Conservation (phyloP, 2,329 filamentous ascomycete genomes). For the Ophiognomonia clavigignenti-juglandacearum region DNA sequence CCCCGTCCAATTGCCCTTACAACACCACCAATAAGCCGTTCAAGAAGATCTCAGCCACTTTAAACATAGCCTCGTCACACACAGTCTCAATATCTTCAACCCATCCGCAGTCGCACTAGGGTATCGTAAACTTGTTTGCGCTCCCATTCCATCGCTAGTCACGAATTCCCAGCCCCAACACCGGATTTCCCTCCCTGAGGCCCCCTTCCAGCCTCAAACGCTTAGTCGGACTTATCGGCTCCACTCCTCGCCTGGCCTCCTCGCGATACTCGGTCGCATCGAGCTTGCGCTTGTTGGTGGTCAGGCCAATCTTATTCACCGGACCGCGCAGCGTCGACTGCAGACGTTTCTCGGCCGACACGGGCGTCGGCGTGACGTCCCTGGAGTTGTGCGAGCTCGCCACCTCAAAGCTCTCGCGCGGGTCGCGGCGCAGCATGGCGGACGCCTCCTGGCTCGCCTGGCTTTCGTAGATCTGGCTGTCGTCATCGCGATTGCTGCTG, state of each 20-base stretch:
- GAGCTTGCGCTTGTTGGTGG: conserved; percentile 45
- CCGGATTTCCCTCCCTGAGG: conserved; percentile 31
- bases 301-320: conserved; percentile 34
- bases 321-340: conserved; percentile 48
- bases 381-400: conserved; percentile 37
- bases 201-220: conserved; percentile 41
- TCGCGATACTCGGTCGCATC: conserved; percentile 21
- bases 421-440: conserved; percentile 63
- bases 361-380: conserved; percentile 38
- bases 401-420: conserved; percentile 48
- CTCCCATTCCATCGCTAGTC: conserved; percentile 4
- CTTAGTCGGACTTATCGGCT: conserved; percentile 44
- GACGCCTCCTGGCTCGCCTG: conserved; percentile 75
- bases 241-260: conserved; percentile 28
- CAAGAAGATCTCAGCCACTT: too few species aligned
- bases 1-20: too few species aligned
- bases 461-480: conserved; percentile 65
- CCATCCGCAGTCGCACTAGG: not conserved
- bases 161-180: conserved; percentile 46
- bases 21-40: too few species aligned
- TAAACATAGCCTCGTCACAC: too few species aligned
- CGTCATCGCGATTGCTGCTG: conserved; percentile 28
- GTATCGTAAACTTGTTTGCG: conserved; percentile 6
- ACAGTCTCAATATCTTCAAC: not conserved
- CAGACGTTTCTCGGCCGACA: conserved; percentile 41